Conservation (phyloP, 495 filamentous ascomycete genomes). For the Xylaria flabelliformis region DNA sequence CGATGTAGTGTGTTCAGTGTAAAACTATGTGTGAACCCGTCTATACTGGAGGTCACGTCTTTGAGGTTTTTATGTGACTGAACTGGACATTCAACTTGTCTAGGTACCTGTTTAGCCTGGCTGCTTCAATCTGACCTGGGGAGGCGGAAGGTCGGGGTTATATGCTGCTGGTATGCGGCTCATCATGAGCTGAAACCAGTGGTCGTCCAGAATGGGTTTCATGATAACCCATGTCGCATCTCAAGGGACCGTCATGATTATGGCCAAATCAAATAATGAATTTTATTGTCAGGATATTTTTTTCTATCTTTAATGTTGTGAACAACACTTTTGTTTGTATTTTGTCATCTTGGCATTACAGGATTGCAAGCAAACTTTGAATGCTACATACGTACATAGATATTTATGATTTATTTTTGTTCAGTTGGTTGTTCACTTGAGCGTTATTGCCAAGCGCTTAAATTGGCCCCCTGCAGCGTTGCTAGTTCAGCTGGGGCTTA, state of each 20-base stretch:
- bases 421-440: background rate
- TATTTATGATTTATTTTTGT: too few relatives aligned
- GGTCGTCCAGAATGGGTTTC: conserved; percentile 14
- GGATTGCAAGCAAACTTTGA: too few relatives aligned
- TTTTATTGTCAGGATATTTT: background rate
- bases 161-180: background rate
- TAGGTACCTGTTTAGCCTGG: background rate
- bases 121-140: background rate
- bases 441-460: background rate
- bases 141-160: background rate
- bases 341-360: too few relatives aligned
- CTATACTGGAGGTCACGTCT: background rate
- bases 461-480: background rate
- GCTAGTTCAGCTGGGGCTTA: background rate
- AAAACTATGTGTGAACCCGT: background rate
- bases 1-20: background rate
- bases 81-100: background rate
- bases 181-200: conserved; percentile 15
- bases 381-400: too few relatives aligned
- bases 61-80: background rate
- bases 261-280: background rate
- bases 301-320: background rate
- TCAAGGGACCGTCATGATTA: background rate
- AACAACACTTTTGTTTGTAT: too few relatives aligned
- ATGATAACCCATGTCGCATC: conserved; percentile 4